Evolutionary conservation across 371 early-diverging fungal species (phyloP), one percentile per base, ranked within the genome.

Genomic region (Zychaea mexicana): DNA sequence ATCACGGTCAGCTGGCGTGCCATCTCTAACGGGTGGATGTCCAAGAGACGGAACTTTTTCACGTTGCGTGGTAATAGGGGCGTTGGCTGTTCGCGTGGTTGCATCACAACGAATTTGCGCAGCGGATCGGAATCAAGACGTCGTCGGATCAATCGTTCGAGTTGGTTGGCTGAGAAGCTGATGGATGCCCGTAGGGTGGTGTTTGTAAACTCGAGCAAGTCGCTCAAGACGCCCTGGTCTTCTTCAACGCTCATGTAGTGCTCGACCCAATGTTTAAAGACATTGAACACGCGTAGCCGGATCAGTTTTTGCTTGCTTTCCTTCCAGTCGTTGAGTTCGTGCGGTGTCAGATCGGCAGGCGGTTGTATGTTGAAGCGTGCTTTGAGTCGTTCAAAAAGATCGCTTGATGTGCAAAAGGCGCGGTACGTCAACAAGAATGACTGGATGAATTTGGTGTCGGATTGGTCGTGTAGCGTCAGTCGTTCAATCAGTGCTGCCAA

Each of bases 1-100:
- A 95, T 88, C 57, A 98, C 81, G 0, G 97, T 96, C 64, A 98
- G 70, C 70, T 98, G 98, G 17, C 99, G 84, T 0, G 97, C 98
- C 57, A 96, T 73, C 72, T 98, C 99, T 22, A 94, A 70, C 0
- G 97, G 90, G 73, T 96, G 93, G 38, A 98, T 73, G 57, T 97
- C 97, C 56, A 88, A 49, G 30, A 97, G 76, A 63, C 84, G 86
- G 65, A 93, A 72, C 33, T 81, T 79, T 52, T 85, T 88, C 52
- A 85, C 55, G 38, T 82, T 85, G 39, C 82, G 82, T 2, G 93
- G 93, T 45, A 89, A 68, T 27, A 93, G 89, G 3, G 93, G 88
- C 39, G 82, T 33, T 13, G 55, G 55, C 31, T 30, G 32, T 30
- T 54, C 33, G 17, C 55, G 55, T 22, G 55, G 55, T 27, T 27